Conservation (phyloP, 192 early-diverging fungal genomes). For the Backusella liffmaniae region DNA sequence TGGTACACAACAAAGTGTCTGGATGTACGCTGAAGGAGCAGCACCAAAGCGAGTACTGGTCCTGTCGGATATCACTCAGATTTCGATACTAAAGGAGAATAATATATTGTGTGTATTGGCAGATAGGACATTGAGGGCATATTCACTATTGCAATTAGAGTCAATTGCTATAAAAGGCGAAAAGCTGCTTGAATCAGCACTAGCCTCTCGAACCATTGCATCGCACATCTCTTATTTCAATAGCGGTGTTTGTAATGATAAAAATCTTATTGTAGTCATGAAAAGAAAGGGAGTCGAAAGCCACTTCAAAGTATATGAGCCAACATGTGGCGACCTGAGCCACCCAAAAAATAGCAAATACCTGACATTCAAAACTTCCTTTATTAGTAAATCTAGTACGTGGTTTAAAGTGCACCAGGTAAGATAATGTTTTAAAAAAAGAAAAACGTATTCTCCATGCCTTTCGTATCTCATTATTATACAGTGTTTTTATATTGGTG, state of each 20-base stretch:
- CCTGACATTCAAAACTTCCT: constrained; percentile 7
- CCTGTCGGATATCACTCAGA: background rate
- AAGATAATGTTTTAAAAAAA: background rate
- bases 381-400: constrained; percentile 19
- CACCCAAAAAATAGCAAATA: constrained; percentile 23
- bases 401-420: constrained; percentile 35
- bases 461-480: background rate
- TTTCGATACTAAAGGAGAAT: background rate
- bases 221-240: constrained; percentile 70
- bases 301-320: constrained; percentile 33
- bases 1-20: constrained; percentile 84
- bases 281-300: constrained; percentile 31
- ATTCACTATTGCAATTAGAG: constrained; percentile 68
- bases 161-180: background rate
- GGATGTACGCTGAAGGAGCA: constrained; percentile 27
- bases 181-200: background rate
- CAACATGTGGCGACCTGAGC: constrained; percentile 31
- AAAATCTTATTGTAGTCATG: constrained; percentile 53
- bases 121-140: constrained; percentile 37
- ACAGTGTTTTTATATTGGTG: constrained; percentile 90
- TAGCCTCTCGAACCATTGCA: constrained; percentile 1
- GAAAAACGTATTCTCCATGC: no score
- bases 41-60: constrained; percentile 49
- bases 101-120: background rate
- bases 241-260: constrained; percentile 58